phyloP scores from a whole-genome alignment of 2,329 filamentous ascomycete genomes.

The Leptographium procerum region DNA sequence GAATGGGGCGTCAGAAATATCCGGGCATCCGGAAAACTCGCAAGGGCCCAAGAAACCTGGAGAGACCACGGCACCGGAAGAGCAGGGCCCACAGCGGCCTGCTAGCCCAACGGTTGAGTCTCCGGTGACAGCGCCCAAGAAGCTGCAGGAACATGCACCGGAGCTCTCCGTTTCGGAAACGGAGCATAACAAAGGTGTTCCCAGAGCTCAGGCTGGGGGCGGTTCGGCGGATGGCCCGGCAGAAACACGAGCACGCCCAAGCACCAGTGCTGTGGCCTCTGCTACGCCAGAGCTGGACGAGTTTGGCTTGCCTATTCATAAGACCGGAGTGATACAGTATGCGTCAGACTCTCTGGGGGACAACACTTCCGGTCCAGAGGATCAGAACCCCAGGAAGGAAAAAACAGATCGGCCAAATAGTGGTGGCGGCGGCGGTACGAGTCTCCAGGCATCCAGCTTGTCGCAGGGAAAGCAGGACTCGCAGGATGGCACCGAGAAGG shows the following conservation, averaged over 20 bases:
- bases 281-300: slow-evolving; percentile 47
- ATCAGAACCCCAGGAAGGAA: slow-evolving; percentile 7
- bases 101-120: background rate
- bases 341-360: background rate
- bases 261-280: background rate
- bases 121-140: background rate
- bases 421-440: slow-evolving; percentile 5
- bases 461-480: slow-evolving; percentile 5
- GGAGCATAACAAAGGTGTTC: background rate
- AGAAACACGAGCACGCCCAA: background rate
- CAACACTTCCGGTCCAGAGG: slow-evolving; percentile 1
- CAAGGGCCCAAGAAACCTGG: background rate
- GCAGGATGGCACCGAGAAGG: slow-evolving; percentile 3
- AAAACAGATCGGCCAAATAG: slow-evolving; percentile 9
- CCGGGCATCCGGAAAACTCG: background rate
- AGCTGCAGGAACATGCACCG: too few species aligned
- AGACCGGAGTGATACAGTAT: slow-evolving; percentile 23
- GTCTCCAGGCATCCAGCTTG: slow-evolving; percentile 10
- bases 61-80: too few species aligned
- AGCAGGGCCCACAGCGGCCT: background rate
- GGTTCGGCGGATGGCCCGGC: background rate
- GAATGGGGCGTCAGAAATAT: background rate
- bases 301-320: slow-evolving; percentile 56
- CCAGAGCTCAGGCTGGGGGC: background rate
- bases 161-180: background rate